These are phyloP conservation scores for Trametes punicea DNA, from an alignment of 768 basidiomycete genomes.

Conservation along the genomic window DNA sequence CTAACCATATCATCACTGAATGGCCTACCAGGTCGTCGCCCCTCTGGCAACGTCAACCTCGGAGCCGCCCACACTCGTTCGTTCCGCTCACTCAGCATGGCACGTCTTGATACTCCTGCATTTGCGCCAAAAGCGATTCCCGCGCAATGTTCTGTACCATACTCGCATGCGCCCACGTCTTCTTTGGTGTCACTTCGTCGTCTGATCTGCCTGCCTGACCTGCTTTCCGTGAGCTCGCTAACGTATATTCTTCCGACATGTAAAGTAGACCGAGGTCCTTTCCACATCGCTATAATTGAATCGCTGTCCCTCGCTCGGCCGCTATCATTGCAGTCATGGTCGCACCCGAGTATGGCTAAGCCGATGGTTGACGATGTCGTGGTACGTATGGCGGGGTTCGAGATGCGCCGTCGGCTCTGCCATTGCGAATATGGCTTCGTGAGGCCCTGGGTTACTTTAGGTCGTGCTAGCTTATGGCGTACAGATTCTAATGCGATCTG, in stretches of 20 bases:
- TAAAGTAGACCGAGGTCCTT: neutral
- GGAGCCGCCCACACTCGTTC: slow-evolving; percentile 5
- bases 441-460: too few species aligned
- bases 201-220: neutral
- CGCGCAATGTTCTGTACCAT: too few species aligned
- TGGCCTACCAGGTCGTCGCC: neutral
- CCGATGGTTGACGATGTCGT: too few species aligned
- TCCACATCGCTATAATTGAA: slow-evolving; percentile 2
- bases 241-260: neutral
- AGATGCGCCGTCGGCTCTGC: too few species aligned
- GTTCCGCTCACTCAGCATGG: neutral
- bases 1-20: neutral
- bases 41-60: neutral
- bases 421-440: too few species aligned
- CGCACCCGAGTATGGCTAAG: too few species aligned
- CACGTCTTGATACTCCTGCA: neutral
- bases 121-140: too few species aligned
- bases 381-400: too few species aligned
- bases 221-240: neutral
- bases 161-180: neutral
- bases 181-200: too few species aligned
- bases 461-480: too few species aligned
- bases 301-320: neutral
- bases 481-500: too few species aligned
- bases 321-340: too few species aligned